Conservation (phyloP, 2,329 filamentous ascomycete species). For the Colletotrichum scovillei region DNA sequence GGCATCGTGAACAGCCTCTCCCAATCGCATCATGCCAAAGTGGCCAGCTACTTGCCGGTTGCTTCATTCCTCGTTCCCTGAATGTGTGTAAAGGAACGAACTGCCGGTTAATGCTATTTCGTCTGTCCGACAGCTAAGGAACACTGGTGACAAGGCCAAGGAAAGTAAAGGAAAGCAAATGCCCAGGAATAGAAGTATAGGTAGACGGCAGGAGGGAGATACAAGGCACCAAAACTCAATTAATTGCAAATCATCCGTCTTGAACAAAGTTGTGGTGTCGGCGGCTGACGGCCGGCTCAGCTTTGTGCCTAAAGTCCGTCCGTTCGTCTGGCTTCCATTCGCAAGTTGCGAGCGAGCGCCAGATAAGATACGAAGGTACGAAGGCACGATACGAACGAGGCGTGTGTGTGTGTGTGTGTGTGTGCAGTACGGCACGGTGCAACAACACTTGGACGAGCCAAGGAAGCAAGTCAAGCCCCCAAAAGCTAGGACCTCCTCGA, state of each 20-base stretch:
- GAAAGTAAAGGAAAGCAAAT: neutral
- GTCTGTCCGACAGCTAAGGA: neutral
- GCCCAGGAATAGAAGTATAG: neutral
- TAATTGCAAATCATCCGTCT: slow-evolving; percentile 11
- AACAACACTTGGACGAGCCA: neutral
- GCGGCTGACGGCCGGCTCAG: neutral
- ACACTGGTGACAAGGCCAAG: neutral
- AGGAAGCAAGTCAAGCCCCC: neutral
- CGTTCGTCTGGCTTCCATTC: neutral
- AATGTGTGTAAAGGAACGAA: neutral
- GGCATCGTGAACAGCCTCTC: neutral
- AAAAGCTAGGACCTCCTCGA: neutral
- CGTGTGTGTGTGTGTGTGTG: neutral
- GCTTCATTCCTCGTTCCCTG: neutral
- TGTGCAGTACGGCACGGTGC: neutral
- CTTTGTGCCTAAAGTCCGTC: neutral
- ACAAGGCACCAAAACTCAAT: neutral
- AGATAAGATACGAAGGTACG: too few species aligned
- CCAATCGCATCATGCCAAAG: neutral
- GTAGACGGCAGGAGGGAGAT: neutral
- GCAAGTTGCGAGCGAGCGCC: neutral
- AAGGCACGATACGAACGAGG: neutral
- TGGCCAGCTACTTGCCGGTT: neutral
- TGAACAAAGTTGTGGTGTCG: neutral
- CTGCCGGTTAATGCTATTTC: neutral